Evolutionary conservation across 805 yeast species (phyloP).

Genomic region (Candida morakotiae): DNA sequence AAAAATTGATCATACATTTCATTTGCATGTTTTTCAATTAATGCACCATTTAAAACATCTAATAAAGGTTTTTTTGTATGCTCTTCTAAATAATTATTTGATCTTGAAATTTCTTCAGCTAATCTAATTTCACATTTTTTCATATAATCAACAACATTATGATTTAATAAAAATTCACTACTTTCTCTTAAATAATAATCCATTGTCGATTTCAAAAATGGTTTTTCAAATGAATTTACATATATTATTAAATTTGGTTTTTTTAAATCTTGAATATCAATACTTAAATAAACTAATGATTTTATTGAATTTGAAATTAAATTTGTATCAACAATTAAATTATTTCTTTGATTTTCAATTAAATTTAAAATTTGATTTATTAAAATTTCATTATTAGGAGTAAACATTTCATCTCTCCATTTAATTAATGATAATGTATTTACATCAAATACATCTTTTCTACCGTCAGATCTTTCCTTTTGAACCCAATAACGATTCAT

Average conservation of each 20-base stretch:
- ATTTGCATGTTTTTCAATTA: conserved; percentile 75
- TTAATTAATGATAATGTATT: conserved; percentile 81
- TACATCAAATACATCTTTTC: conserved; percentile 85
- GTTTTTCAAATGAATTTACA: conserved; percentile 71
- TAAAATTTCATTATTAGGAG: conserved; percentile 54
- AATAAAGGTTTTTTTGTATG: conserved; percentile 77
- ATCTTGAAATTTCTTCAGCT: conserved; percentile 75
- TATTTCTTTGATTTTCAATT: conserved; percentile 74
- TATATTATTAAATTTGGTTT: conserved; percentile 81
- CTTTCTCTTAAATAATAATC: conserved; percentile 71
- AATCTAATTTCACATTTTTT: conserved; percentile 79
- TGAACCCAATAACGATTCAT: conserved; percentile 97
- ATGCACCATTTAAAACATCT: conserved; percentile 68
- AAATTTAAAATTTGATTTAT: conserved; percentile 71
- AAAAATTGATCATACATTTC: conserved; percentile 75
- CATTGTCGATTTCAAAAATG: conserved; percentile 67
- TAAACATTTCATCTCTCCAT: conserved; percentile 85
- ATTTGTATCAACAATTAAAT: conserved; percentile 64
- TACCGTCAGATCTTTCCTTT: conserved; percentile 91
- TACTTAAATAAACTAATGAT: conserved; percentile 85
- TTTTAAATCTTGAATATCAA: conserved; percentile 85
- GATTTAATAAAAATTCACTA: conserved; percentile 55
- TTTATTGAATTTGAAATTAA: conserved; percentile 71
- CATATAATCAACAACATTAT: conserved; percentile 89
- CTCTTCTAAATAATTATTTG: conserved; percentile 77